Percentiles rank a stretch among this genome's conserved stretches.
Evolutionary conservation across 345 rosid genomes (phyloP).

Genomic region (Pelargonium nanum): DNA sequence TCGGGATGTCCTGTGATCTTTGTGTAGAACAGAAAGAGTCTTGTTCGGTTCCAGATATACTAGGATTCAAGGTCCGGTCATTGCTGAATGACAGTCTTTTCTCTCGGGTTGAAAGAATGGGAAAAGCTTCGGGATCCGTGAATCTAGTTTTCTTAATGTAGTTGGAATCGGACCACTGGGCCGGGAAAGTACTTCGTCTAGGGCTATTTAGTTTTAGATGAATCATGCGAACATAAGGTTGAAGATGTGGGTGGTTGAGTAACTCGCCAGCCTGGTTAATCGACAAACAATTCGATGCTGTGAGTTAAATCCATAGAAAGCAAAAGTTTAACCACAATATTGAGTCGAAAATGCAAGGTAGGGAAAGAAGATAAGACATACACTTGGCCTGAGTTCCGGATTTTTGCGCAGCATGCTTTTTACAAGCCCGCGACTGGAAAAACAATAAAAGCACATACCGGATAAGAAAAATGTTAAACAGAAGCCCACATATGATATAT

Average conservation of each 20-base stretch:
- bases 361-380: constrained; percentile 21
- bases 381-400: constrained; percentile 89
- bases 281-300: background rate
- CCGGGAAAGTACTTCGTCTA: constrained; percentile 34
- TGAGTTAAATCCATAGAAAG: background rate
- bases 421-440: constrained; percentile 75
- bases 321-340: background rate
- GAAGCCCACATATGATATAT: background rate
- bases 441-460: constrained; percentile 10
- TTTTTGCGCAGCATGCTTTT: constrained; percentile 96
- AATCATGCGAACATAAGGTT: constrained; percentile 56
- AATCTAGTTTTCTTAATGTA: constrained; percentile 41
- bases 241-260: constrained; percentile 78
- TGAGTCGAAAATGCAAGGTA: background rate
- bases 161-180: constrained; percentile 38
- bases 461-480: background rate
- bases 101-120: constrained; percentile 20
- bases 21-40: constrained; percentile 41
- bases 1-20: constrained; percentile 34
- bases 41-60: constrained; percentile 45
- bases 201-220: constrained; percentile 63
- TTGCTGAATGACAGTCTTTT: constrained; percentile 62
- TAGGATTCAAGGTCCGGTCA: constrained; percentile 63
- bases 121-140: constrained; percentile 28
- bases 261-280: constrained; percentile 70